Base-by-base conservation (phyloP, 1,139 yeast genomes). In the Maudiozyma humilis region DNA sequence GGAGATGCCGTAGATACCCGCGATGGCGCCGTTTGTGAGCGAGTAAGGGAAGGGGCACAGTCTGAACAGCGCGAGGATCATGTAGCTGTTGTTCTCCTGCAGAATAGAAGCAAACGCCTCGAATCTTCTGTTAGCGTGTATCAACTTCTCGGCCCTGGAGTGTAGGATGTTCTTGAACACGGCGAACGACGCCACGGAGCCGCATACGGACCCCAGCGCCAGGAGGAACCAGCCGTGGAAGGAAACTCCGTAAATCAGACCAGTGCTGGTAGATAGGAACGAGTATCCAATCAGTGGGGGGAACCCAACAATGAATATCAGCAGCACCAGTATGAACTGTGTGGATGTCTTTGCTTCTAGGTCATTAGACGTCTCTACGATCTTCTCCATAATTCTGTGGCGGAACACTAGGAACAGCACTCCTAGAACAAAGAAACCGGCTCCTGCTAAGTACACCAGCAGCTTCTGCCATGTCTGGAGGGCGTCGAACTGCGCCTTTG, bases 1-100 rank as follows among this genome's bases (percentile, higher is more conserved):
- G 0, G 81, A 70, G 15, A 88, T 71, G 27, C 85, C 82, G 0
- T 94, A 95, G 18, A 89, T 75, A 2, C 91, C 82, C 4, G 94
- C 91, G 52, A 91, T 71, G 0, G 95, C 96, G 3, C 96, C 97
- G 58, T 91, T 91, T 0, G 94, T 82, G 36, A 89, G 68, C 3
- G 96, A 86, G 60, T 89, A 91, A 0, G 98, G 97, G 55, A 89
- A 73, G 0, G 98, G 98, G 54, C 96, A 87, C 47, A 89, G 65
- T 45, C 96, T 70, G 37, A 91, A 74, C 60, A 89, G 70, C 44
- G 82, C 74, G 44, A 91, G 65, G 36, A 91, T 64, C 49, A 78
- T 62, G 47, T 88, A 73, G 47, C 86, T 80, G 49, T 80, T 83
- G 42, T 74, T 70, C 45, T 79, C 80, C 51, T 80, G 85, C 49